Percentiles rank a stretch among this genome's conserved stretches.
Conservation (phyloP, 2,329 filamentous ascomycete species). For the Clonostachys sp. region DNA sequence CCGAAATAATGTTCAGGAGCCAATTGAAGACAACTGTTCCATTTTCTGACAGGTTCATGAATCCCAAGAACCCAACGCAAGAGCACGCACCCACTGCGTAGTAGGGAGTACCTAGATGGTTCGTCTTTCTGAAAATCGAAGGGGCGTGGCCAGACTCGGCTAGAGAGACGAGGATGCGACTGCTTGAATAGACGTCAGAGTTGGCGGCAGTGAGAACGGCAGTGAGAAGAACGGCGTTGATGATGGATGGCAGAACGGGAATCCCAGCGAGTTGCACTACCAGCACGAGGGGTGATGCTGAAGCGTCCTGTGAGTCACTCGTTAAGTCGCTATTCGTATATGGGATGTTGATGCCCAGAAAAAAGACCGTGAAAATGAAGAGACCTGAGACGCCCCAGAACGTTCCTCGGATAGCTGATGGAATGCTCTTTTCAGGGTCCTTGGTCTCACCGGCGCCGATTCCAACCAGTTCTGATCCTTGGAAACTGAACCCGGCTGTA, state of each 20-base stretch:
- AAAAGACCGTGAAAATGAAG: conserved; percentile 62
- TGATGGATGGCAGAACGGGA: conserved; percentile 58
- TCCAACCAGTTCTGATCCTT: conserved; percentile 72
- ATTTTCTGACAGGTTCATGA: conserved; percentile 58
- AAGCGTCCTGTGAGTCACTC: conserved; percentile 48
- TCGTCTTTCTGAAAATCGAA: conserved; percentile 52
- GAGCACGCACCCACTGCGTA: conserved; percentile 49
- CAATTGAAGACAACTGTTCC: conserved; percentile 64
- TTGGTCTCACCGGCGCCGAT: conserved; percentile 75
- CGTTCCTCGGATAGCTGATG: conserved; percentile 67
- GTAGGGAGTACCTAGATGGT: conserved; percentile 58
- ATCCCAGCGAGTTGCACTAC: conserved; percentile 59
- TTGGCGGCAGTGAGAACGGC: conserved; percentile 76
- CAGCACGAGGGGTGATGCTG: conserved; percentile 62
- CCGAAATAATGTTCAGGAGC: conserved; percentile 67
- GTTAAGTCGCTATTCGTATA: conserved; percentile 52
- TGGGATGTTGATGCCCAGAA: conserved; percentile 68
- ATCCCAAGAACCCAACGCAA: conserved; percentile 58
- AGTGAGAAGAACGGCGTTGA: conserved; percentile 75
- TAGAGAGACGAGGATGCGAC: conserved; percentile 62
- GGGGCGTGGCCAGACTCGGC: conserved; percentile 62
- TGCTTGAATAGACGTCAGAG: conserved; percentile 71
- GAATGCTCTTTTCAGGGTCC: conserved; percentile 68
- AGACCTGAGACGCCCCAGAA: conserved; percentile 71
- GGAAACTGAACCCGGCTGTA: conserved; percentile 65